These are phyloP conservation scores for Aphanoascus verrucosus DNA, from an alignment of 2,329 filamentous ascomycete genomes.

Conservation along the genomic window DNA sequence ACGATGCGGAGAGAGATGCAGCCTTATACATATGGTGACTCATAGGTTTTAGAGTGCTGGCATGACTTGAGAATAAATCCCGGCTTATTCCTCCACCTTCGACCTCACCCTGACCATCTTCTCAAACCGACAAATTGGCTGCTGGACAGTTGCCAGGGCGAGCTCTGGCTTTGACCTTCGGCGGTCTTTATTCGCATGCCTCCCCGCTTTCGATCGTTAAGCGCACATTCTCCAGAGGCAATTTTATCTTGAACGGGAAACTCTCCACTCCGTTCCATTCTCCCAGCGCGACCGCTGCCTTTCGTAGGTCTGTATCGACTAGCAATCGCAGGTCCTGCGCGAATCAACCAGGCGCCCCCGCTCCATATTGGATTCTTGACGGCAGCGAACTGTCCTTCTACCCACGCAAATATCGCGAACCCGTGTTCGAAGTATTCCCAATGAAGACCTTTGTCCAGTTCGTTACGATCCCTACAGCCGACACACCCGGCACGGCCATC, in stretches of 20 bases:
- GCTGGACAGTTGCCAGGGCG: conserved; percentile 4
- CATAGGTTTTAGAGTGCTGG: too few species aligned
- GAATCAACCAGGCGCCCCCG: not conserved
- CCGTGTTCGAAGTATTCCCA: not conserved
- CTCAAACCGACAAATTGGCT: conserved; percentile 10
- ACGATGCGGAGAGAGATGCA: too few species aligned
- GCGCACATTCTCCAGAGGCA: not conserved
- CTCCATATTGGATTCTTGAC: conserved; percentile 7
- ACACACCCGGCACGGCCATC: conserved; percentile 71
- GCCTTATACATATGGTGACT: too few species aligned
- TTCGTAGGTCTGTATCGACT: not conserved
- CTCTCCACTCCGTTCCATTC: not conserved
- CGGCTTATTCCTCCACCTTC: not conserved
- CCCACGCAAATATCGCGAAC: not conserved
- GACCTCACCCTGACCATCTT: not conserved
- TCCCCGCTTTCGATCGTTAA: not conserved
- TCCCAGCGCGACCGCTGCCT: not conserved
- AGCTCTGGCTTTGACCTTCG: conserved; percentile 4
- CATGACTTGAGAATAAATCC: not conserved
- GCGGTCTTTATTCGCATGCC: not conserved
- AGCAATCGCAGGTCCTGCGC: not conserved
- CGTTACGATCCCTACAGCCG: conserved; percentile 70
- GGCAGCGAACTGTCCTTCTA: not conserved
- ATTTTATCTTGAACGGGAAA: not conserved
- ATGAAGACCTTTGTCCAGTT: conserved; percentile 72